Evolutionary conservation across 352 stramenopile species (phyloP).

Genomic region (Phytophthora cryptogea): DNA sequence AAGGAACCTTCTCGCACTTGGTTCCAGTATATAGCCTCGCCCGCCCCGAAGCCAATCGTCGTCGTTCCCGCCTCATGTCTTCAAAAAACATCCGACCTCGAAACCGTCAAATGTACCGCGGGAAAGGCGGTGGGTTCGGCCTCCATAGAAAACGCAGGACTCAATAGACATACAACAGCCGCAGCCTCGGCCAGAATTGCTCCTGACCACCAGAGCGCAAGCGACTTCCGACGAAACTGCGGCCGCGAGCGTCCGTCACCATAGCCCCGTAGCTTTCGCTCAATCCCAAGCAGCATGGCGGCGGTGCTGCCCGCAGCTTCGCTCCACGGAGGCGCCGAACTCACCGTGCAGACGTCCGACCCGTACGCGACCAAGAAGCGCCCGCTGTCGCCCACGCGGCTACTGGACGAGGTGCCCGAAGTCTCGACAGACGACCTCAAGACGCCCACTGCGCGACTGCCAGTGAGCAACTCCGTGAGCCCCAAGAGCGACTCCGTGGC

Average conservation of each 20-base stretch:
- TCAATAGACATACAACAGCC: slow-evolving; percentile 17
- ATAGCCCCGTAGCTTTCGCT: slow-evolving; percentile 9
- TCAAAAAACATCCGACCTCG: not conserved
- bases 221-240: not conserved
- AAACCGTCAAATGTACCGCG: slow-evolving; percentile 27
- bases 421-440: slow-evolving; percentile 30
- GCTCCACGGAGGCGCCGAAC: slow-evolving; percentile 5
- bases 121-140: slow-evolving; percentile 22
- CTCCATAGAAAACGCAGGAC: slow-evolving; percentile 21
- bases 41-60: slow-evolving; percentile 9
- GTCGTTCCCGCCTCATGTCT: not conserved
- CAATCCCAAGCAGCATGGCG: slow-evolving; percentile 23
- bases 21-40: slow-evolving; percentile 7
- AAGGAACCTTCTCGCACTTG: slow-evolving; percentile 7
- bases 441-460: slow-evolving; percentile 19
- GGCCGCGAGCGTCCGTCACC: slow-evolving; percentile 14
- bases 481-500: slow-evolving; percentile 17
- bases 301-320: slow-evolving; percentile 26
- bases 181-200: slow-evolving; percentile 13
- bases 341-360: slow-evolving; percentile 25
- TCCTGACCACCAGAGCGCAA: slow-evolving; percentile 19
- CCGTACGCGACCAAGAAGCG: slow-evolving; percentile 31
- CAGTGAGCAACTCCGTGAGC: slow-evolving; percentile 11
- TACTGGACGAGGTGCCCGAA: slow-evolving; percentile 28
- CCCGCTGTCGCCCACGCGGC: slow-evolving; percentile 27